Percentiles rank a stretch among this genome's conserved stretches.
phyloP scores from a whole-genome alignment of 1,139 yeast genomes.

The Pichia sp. region DNA sequence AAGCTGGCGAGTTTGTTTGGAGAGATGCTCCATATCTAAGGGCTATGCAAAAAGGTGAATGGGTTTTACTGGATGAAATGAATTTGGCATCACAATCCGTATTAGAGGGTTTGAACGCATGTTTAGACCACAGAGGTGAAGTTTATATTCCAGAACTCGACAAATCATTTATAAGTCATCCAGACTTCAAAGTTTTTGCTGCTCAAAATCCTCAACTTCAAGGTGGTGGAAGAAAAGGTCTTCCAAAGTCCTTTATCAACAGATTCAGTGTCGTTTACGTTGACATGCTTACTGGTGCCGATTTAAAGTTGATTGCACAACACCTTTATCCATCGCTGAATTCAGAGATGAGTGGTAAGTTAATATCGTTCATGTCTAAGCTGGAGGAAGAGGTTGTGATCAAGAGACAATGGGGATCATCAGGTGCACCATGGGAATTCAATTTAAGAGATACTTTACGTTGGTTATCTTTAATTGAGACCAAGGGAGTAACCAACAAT shows the following conservation, averaged over 20 bases:
- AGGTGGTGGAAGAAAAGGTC: slow-evolving; percentile 98
- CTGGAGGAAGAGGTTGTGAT: slow-evolving; percentile 64
- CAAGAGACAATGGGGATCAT: slow-evolving; percentile 62
- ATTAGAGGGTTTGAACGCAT: slow-evolving; percentile 92
- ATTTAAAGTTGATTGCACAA: slow-evolving; percentile 66
- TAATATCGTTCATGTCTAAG: slow-evolving; percentile 63
- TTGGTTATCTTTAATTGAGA: slow-evolving; percentile 52
- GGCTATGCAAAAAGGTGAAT: slow-evolving; percentile 95
- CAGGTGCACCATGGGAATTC: slow-evolving; percentile 97
- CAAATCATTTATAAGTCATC: slow-evolving; percentile 74
- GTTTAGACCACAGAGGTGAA: slow-evolving; percentile 96
- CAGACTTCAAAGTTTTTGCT: slow-evolving; percentile 86
- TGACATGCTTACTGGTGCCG: slow-evolving; percentile 67
- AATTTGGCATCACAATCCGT: slow-evolving; percentile 96
- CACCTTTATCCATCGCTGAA: slow-evolving; percentile 67
- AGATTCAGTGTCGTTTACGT: slow-evolving; percentile 93
- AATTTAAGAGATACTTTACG: slow-evolving; percentile 90
- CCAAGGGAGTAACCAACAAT: slow-evolving; percentile 36
- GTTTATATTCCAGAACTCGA: slow-evolving; percentile 95
- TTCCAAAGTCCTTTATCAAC: slow-evolving; percentile 94
- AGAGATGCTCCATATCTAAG: slow-evolving; percentile 94
- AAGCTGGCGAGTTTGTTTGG: slow-evolving; percentile 94
- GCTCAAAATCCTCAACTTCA: slow-evolving; percentile 98
- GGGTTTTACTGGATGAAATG: slow-evolving; percentile 98
- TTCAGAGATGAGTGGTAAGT: slow-evolving; percentile 41